Base-by-base conservation (phyloP, 1,284 basidiomycete species). In the Fomitopsis betulina region DNA sequence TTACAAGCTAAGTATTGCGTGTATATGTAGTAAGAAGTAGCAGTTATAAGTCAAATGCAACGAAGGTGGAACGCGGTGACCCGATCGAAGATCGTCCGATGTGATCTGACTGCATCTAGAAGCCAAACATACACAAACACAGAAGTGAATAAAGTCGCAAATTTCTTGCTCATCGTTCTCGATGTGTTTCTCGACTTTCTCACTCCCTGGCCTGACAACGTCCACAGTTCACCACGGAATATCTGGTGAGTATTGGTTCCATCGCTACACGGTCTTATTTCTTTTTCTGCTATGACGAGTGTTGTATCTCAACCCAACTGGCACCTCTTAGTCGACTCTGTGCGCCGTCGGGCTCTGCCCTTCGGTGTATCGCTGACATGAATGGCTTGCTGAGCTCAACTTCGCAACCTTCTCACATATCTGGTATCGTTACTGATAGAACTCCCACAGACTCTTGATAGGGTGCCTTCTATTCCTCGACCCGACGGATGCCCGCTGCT, bases 301-400 rank as follows among this genome's bases (percentile, higher is more conserved):
- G 87, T 89, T 88, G 85, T 82, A 77, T 68, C 73, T 73, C 79
- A 83, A 87, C 86, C 85, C 69, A 57, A 81, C 83, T 91, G 88
- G 88, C 87, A 90, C 87, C 88, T 91, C 88, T 90, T 89, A 90
- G 88, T 89, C 84, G 86, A 91, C 79, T 71, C 83, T 79, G 74
- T 77, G 71, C 77, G 60, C 62, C 63, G 62, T 53, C 67, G 71
- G 71, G 72, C 68, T 63, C 69, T 70, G 69, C 70, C 70, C 63
- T 60, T 55, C 64, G 71, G 70, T 75, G 79, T 73, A 74, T 83
- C 81, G 84, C 82, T 89, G 87, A 89, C 87, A 90, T 90, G 70
- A 84, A 85, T 84, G 87, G 85, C 87, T 81, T 75, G 81, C 86
- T 87, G 86, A 89, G 78, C 75, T 73, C 70, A 70, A 57, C 0